Base-by-base conservation (phyloP, 139 green algal genomes). In the Chlorella sp. region DNA sequence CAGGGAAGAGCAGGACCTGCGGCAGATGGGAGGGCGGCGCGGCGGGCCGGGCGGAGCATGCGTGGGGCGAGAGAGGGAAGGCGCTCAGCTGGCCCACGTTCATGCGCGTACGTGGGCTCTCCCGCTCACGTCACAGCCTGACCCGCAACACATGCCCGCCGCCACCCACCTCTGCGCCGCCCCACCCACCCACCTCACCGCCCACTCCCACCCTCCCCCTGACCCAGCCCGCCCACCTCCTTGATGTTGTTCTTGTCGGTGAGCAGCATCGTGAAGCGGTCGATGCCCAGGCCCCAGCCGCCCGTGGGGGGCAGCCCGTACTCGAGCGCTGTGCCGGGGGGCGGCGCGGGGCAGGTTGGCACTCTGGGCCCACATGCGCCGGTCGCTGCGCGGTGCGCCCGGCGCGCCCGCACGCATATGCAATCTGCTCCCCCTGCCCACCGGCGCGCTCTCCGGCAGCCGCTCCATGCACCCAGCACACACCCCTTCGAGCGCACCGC, bases 171-270 rank as follows among this genome's bases (percentile, higher is more conserved):
- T 31, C 59, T 60, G 0, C 21, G 35, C 46, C 46, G 5, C 36
- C 1, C 14, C 17, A 45, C 4, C 7, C 61, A 23, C n/a, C n/a
- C n/a, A n/a, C n/a, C n/a, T n/a, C n/a, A n/a, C n/a, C n/a, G n/a
- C n/a, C n/a, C n/a, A n/a, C n/a, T n/a, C n/a, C n/a, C n/a, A n/a
- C n/a, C n/a, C n/a, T n/a, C n/a, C n/a, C n/a, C n/a, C n/a, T n/a
- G n/a, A n/a, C n/a, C n/a, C n/a, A n/a, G n/a, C n/a, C n/a, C n/a
- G n/a, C n/a, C n/a, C n/a, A 88, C 88, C 84, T 96, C 88, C 92
- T 99, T 99, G 89, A 99, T 99, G 86, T 98, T 99, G 76, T 86
- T 88, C 19, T 86, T 94, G 87, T 99, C 95, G 29, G 95, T 96
- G 8, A 99, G 87, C 64, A 99, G 67, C 96, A 99, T 99, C 61